phyloP scores from a whole-genome alignment of 169 alveolate genomes.

The Plasmodium vivax region DNA sequence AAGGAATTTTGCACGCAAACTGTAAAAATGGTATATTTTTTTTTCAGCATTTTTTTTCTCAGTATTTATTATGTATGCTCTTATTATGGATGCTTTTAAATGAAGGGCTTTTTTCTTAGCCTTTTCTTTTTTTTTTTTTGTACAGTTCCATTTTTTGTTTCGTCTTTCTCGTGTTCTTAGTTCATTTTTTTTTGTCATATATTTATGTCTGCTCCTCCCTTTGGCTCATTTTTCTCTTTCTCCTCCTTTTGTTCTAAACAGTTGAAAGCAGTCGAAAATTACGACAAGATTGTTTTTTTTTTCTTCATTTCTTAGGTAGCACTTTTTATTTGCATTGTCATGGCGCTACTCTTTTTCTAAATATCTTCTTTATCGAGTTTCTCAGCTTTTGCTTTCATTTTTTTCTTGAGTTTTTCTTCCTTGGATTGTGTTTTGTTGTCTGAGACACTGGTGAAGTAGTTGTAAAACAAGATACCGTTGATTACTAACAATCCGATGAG shows the following conservation, averaged over 20 bases:
- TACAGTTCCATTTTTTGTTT: background rate
- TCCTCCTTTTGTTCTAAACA: background rate
- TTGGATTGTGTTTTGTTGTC: background rate
- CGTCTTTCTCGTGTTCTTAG: background rate
- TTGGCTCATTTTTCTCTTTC: background rate
- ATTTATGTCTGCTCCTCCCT: background rate
- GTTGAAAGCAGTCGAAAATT: background rate
- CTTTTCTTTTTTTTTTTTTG: background rate
- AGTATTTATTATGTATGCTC: background rate
- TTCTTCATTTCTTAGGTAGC: background rate
- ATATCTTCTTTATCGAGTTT: background rate
- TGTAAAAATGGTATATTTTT: background rate
- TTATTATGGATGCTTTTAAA: background rate
- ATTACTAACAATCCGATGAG: background rate
- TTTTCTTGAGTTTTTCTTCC: background rate
- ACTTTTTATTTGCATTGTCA: background rate
- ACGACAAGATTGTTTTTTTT: background rate
- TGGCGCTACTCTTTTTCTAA: background rate
- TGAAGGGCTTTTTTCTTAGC: background rate
- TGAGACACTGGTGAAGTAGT: background rate
- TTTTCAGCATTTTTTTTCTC: background rate
- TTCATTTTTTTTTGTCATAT: background rate
- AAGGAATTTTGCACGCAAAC: background rate
- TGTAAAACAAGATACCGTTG: background rate
- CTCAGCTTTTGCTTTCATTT: background rate